Evolutionary conservation across 805 yeast species (phyloP).

Genomic region (Zygosaccharomyces siamensis): DNA sequence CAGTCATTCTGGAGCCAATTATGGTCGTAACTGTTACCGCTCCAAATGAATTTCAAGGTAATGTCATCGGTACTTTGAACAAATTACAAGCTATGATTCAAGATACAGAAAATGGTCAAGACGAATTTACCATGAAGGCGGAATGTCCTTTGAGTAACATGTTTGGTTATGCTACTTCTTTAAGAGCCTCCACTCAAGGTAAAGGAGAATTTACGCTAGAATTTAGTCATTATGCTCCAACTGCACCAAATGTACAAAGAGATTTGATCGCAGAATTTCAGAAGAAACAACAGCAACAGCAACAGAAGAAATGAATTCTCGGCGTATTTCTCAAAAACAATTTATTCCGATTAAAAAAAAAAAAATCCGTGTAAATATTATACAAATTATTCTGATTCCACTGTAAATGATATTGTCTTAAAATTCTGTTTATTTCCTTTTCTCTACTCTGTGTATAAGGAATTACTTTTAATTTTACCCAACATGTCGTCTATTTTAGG

Average conservation of each 20-base stretch:
- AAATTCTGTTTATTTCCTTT: not conserved
- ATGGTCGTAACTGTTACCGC: conserved; percentile 92
- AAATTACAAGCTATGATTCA: conserved; percentile 87
- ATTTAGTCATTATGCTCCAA: conserved; percentile 87
- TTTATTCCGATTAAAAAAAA: conserved; percentile 4
- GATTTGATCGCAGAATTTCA: conserved; percentile 81
- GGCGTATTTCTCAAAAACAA: not conserved
- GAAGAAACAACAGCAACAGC: conserved; percentile 60
- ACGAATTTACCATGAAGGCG: conserved; percentile 88
- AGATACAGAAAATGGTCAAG: conserved; percentile 91
- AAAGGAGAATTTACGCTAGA: conserved; percentile 97
- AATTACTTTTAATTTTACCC: conserved; percentile 64
- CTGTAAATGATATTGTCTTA: conserved; percentile 4
- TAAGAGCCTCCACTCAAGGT: conserved; percentile 97
- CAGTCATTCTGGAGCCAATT: conserved; percentile 91
- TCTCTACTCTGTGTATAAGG: conserved; percentile 24
- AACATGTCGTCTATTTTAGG: conserved; percentile 76
- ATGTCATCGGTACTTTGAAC: conserved; percentile 84
- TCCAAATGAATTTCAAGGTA: conserved; percentile 94
- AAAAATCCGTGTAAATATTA: conserved; percentile 7
- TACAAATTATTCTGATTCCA: not conserved
- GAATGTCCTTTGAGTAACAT: conserved; percentile 95
- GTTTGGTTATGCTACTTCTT: conserved; percentile 93
- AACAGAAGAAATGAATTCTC: conserved; percentile 31
- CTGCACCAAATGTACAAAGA: conserved; percentile 83